phyloP scores from a whole-genome alignment of 257 asterid species.

The Craterostigma plantagineum region DNA sequence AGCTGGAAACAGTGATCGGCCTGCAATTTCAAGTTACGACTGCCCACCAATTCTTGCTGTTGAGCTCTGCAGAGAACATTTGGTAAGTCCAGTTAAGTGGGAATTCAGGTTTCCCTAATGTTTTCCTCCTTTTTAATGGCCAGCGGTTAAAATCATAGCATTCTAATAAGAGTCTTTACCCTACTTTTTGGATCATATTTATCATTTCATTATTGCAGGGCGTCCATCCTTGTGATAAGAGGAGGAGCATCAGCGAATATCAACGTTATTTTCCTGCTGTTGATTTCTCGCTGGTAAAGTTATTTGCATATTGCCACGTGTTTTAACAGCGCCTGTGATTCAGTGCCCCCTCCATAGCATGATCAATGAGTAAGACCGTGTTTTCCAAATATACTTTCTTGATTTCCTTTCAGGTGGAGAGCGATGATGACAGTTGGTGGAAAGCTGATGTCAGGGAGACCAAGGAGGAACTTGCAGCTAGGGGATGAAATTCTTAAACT shows the following conservation, averaged over 20 bases:
- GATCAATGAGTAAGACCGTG: constrained; percentile 7
- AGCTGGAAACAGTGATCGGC: constrained; percentile 59
- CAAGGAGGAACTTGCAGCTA: constrained; percentile 51
- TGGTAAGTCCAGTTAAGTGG: constrained; percentile 24
- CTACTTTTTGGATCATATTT: neutral
- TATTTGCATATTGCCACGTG: too few relatives aligned
- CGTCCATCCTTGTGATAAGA: constrained; percentile 88
- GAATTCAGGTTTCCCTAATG: too few relatives aligned
- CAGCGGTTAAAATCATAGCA: too few relatives aligned
- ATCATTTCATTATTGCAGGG: constrained; percentile 31
- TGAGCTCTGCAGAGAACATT: constrained; percentile 89
- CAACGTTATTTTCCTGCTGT: constrained; percentile 66
- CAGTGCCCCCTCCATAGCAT: too few relatives aligned
- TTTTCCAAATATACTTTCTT: constrained; percentile 4
- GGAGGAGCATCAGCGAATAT: constrained; percentile 76
- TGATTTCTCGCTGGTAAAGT: constrained; percentile 62
- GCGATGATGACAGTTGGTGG: constrained; percentile 70
- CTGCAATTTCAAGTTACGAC: constrained; percentile 69
- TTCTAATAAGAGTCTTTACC: neutral
- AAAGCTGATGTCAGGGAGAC: constrained; percentile 75
- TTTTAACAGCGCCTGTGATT: too few relatives aligned
- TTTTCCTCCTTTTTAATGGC: too few relatives aligned
- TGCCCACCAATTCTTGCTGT: constrained; percentile 70
- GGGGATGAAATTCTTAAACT: constrained; percentile 61
- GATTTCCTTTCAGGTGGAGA: constrained; percentile 49